A percentile compares a stretch with the other conserved stretches of the same genome.
Conservation (phyloP, 2,329 filamentous ascomycete species). For the Trichoderma sp. region DNA sequence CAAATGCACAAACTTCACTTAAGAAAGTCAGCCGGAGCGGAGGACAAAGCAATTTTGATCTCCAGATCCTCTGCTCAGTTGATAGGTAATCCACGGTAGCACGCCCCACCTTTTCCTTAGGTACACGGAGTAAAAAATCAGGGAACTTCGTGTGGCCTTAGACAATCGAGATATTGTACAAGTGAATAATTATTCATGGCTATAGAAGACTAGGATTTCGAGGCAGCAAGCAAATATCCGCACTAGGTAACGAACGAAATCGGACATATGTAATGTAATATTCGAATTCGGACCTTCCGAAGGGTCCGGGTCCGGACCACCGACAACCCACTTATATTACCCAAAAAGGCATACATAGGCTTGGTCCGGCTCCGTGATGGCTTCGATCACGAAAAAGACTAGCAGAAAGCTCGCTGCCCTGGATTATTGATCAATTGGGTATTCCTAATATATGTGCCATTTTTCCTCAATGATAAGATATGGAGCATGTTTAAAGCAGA, state of each 20-base stretch:
- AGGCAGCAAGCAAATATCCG: background rate
- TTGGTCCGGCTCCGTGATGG: background rate
- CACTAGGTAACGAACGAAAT: background rate
- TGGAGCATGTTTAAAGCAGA: background rate
- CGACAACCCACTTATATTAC: background rate
- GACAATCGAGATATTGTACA: background rate
- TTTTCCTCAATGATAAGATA: background rate
- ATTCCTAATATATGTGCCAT: background rate
- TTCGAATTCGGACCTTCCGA: constrained; percentile 14
- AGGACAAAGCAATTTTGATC: background rate
- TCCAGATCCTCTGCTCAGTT: background rate
- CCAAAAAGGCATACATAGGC: background rate
- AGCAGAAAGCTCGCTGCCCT: background rate
- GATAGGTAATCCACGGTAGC: background rate
- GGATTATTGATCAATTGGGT: background rate
- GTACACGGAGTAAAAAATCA: background rate
- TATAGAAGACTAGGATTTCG: background rate
- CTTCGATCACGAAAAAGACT: background rate
- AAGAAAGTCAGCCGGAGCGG: constrained; percentile 9
- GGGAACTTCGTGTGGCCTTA: background rate
- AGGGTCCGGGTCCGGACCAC: constrained; percentile 7
- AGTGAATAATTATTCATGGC: background rate
- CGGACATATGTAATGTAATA: background rate
- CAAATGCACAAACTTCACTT: background rate
- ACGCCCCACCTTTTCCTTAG: background rate